Conservation (phyloP, 192 early-diverging fungal genomes). For the Coemansia sp. region DNA sequence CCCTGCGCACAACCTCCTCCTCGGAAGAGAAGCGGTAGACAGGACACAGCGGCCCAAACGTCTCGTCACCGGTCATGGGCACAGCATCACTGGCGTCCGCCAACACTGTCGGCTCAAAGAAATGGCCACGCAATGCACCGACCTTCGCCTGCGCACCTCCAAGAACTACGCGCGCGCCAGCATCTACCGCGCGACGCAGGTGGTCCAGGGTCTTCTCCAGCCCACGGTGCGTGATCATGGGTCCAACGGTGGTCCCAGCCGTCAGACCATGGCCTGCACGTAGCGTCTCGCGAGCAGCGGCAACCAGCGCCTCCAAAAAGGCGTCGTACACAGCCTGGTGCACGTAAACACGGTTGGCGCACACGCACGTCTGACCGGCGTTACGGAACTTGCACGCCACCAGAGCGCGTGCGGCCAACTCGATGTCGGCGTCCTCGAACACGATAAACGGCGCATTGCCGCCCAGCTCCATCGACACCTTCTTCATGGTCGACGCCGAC, state of each 20-base stretch:
- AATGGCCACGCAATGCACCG: constrained; percentile 58
- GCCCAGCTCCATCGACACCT: constrained; percentile 59
- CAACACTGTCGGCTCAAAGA: constrained; percentile 82
- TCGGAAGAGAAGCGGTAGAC: constrained; percentile 77
- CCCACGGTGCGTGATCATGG: constrained; percentile 71
- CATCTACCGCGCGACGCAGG: constrained; percentile 68
- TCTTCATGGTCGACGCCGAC: constrained; percentile 55
- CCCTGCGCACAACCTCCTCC: constrained; percentile 72
- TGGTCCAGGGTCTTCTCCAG: constrained; percentile 68
- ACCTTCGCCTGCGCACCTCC: constrained; percentile 59
- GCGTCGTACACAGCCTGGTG: constrained; percentile 65
- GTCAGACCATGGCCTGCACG: constrained; percentile 77
- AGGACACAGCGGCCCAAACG: constrained; percentile 87
- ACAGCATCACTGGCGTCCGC: constrained; percentile 67
- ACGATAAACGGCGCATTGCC: constrained; percentile 64
- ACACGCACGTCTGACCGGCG: constrained; percentile 76
- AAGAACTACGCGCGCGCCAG: constrained; percentile 68
- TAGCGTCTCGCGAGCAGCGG: constrained; percentile 58
- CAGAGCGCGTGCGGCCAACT: constrained; percentile 37
- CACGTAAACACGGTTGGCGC: constrained; percentile 68
- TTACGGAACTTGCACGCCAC: constrained; percentile 61
- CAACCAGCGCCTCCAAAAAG: constrained; percentile 66
- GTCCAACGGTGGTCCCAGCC: constrained; percentile 68
- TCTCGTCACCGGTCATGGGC: constrained; percentile 75
- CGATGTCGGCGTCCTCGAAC: constrained; percentile 56